Evolutionary conservation across 345 rosid genomes (phyloP).

Genomic region (Dovyalis caffra): DNA sequence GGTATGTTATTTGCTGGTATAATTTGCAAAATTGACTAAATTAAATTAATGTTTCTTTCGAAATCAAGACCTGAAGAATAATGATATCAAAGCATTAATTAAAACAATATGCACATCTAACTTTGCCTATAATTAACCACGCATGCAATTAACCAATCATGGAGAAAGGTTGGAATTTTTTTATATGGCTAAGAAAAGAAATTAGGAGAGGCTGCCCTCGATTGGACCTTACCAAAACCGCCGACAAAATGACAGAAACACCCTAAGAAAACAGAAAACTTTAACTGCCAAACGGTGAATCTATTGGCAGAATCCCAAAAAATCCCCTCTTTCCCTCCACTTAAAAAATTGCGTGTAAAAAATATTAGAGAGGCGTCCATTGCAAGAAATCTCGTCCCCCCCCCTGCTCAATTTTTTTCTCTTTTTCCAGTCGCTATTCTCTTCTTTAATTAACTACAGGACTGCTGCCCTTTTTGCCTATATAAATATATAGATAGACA

Average conservation of each 20-base stretch:
- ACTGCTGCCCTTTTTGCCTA: neutral
- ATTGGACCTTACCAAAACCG: neutral
- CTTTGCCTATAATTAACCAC: no score
- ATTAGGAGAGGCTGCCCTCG: no score
- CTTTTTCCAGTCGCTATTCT: neutral
- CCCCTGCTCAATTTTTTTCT: neutral
- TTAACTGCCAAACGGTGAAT: constrained; percentile 21
- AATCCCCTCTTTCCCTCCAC: constrained; percentile 11
- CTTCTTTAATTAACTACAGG: neutral
- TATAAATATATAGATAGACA: neutral
- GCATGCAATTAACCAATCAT: no score
- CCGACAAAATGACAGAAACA: constrained; percentile 12
- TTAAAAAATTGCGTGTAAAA: constrained; percentile 18
- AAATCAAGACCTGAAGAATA: no score
- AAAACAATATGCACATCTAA: no score
- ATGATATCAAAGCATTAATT: no score
- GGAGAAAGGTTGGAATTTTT: no score
- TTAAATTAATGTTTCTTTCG: no score
- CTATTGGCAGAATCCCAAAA: constrained; percentile 27
- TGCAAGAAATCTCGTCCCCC: constrained; percentile 56
- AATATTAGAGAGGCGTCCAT: constrained; percentile 36
- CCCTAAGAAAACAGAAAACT: neutral
- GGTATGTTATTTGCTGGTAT: no score
- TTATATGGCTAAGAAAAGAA: no score
- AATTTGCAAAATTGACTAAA: no score